These are phyloP conservation scores for Moricandia moricandioides DNA, from an alignment of 345 rosid species.

Conservation along the genomic window DNA sequence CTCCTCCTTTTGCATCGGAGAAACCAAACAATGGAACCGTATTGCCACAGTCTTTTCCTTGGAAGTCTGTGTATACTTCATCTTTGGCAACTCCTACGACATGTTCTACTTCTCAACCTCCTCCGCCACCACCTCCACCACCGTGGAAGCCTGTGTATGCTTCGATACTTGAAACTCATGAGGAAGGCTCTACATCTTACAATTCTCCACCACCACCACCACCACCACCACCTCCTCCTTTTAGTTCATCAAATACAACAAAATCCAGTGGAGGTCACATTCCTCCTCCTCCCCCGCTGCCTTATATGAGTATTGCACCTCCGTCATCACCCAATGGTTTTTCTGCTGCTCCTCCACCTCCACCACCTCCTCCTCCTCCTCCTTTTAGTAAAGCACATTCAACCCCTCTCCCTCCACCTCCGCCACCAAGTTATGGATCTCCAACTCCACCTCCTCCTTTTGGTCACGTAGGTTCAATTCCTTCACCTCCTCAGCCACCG, in stretches of 20 bases:
- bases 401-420: conserved; percentile 35
- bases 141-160: conserved; percentile 55
- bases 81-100: conserved; percentile 19
- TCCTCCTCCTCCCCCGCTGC: conserved; percentile 23
- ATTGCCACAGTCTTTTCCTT: conserved; percentile 30
- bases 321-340: conserved; percentile 30
- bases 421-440: conserved; percentile 20
- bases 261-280: conserved; percentile 27
- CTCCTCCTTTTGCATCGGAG: conserved; percentile 22
- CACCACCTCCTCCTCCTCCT: conserved; percentile 26
- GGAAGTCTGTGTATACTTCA: conserved; percentile 40
- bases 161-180: conserved; percentile 28
- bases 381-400: conserved; percentile 7
- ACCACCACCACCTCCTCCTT: conserved; percentile 28
- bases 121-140: conserved; percentile 50
- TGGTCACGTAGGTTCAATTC: conserved; percentile 5
- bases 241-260: conserved; percentile 18
- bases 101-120: conserved; percentile 30
- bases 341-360: conserved; percentile 14
- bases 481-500: conserved; percentile 18
- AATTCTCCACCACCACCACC: conserved; percentile 36
- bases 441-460: conserved; percentile 40
- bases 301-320: conserved; percentile 26
- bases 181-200: conserved; percentile 21
- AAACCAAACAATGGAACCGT: conserved; percentile 19